Conservation (phyloP, 225 moss, liverwort and hornwort species). For the Bryoerythrophyllum caledonicum region DNA sequence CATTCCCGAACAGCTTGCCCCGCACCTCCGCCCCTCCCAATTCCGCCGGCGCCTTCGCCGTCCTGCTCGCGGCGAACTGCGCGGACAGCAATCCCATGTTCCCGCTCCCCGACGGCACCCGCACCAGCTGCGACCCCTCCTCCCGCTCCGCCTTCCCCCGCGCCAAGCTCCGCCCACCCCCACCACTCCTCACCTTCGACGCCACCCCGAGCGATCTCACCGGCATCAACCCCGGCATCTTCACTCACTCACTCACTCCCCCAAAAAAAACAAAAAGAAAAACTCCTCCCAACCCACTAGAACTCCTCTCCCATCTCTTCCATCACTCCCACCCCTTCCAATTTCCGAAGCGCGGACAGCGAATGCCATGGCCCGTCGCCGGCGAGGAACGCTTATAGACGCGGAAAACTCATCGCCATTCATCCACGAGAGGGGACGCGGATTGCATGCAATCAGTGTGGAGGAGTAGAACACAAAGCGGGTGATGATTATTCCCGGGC, state of each 20-base stretch:
- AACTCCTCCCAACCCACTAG: neutral
- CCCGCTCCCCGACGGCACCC: constrained; percentile 32
- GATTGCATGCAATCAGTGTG: constrained; percentile 41
- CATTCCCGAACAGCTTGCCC: constrained; percentile 33
- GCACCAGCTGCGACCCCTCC: constrained; percentile 33
- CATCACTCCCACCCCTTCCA: too few relatives aligned
- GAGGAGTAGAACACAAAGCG: neutral
- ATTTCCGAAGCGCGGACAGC: too few relatives aligned
- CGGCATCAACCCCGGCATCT: constrained; percentile 54
- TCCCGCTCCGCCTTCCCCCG: constrained; percentile 44
- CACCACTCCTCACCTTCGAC: constrained; percentile 44
- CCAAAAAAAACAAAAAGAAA: neutral
- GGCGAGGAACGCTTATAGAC: constrained; percentile 19
- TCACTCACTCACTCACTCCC: neutral
- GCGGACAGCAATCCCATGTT: constrained; percentile 39
- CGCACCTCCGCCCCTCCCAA: constrained; percentile 17
- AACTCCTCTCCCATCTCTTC: constrained; percentile 16
- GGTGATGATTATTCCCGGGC: constrained; percentile 20
- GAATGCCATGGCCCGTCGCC: neutral
- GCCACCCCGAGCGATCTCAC: constrained; percentile 46
- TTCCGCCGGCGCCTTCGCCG: constrained; percentile 13
- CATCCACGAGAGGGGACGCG: too few relatives aligned
- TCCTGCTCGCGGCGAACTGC: constrained; percentile 25
- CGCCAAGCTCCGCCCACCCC: constrained; percentile 39
- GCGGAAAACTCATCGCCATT: too few relatives aligned